These are phyloP conservation scores for Exophiala aquamarina DNA, from an alignment of 2,329 filamentous ascomycete genomes.

Conservation along the genomic window DNA sequence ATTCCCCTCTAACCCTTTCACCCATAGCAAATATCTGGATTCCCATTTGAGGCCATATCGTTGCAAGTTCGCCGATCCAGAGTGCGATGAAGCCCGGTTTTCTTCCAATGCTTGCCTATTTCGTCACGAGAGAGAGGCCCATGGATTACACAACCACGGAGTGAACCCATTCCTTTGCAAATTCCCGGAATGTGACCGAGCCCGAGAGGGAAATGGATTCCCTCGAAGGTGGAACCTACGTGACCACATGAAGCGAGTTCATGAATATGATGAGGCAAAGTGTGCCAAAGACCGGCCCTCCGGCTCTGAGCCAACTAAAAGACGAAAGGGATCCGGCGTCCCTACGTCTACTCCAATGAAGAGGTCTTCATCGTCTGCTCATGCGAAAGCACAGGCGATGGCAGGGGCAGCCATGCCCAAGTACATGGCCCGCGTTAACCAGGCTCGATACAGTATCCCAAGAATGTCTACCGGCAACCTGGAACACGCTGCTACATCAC, in stretches of 20 bases:
- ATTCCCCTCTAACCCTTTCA: conserved; percentile 26
- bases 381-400: conserved; percentile 20
- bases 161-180: conserved; percentile 89
- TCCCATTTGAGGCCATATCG: conserved; percentile 95
- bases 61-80: conserved; percentile 66
- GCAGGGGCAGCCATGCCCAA: conserved; percentile 10
- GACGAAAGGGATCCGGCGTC: conserved; percentile 19
- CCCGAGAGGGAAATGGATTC: conserved; percentile 80
- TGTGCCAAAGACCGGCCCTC: no score
- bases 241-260: conserved; percentile 96
- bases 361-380: conserved; percentile 25
- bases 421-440: conserved; percentile 6
- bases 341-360: conserved; percentile 27
- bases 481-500: conserved; percentile 16
- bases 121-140: conserved; percentile 91
- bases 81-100: conserved; percentile 83
- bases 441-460: conserved; percentile 16
- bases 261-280: conserved; percentile 53
- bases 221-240: conserved; percentile 92
- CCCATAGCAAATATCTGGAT: conserved; percentile 85
- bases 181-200: conserved; percentile 83
- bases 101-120: conserved; percentile 94
- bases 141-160: conserved; percentile 92
- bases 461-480: conserved; percentile 14
- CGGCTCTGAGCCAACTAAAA: conserved; percentile 27